Conservation (phyloP, 345 rosid species). For the Pseudoturritis turrita region DNA sequence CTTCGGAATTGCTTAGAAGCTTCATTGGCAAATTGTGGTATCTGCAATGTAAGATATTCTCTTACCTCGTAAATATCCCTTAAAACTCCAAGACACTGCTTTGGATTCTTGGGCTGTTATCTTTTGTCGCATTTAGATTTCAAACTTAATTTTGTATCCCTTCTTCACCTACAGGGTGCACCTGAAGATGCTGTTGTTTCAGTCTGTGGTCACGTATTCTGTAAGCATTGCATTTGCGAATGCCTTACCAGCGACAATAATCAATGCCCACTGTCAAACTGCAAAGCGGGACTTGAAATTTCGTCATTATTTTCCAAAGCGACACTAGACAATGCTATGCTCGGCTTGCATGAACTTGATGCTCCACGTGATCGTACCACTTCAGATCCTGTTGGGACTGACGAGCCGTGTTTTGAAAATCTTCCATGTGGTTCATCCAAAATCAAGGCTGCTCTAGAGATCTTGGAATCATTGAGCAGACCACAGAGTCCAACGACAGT, state of each 20-base stretch:
- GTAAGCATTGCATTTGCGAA: slow-evolving; percentile 84
- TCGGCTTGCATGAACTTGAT: slow-evolving; percentile 9
- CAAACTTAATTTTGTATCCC: neutral
- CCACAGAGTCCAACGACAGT: slow-evolving; percentile 14
- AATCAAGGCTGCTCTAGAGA: slow-evolving; percentile 77
- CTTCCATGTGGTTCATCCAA: slow-evolving; percentile 57
- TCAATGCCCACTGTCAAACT: slow-evolving; percentile 58
- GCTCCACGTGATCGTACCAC: slow-evolving; percentile 34
- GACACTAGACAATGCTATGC: slow-evolving; percentile 35
- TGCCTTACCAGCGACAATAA: slow-evolving; percentile 68
- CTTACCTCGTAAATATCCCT: neutral
- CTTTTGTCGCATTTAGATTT: neutral
- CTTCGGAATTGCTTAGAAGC: slow-evolving; percentile 53
- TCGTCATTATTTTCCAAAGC: slow-evolving; percentile 54
- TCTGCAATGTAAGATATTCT: slow-evolving; percentile 71
- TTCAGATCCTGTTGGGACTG: slow-evolving; percentile 32
- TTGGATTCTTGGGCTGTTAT: neutral
- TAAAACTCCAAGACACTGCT: neutral
- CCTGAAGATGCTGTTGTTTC: slow-evolving; percentile 97
- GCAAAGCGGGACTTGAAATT: slow-evolving; percentile 52
- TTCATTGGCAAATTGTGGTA: slow-evolving; percentile 83
- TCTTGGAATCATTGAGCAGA: slow-evolving; percentile 54
- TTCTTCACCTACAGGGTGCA: slow-evolving; percentile 51
- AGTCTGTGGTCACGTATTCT: slow-evolving; percentile 89
- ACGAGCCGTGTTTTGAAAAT: slow-evolving; percentile 22